Conservation (phyloP, 169 alveolate genomes). For the Plasmodium adleri region DNA sequence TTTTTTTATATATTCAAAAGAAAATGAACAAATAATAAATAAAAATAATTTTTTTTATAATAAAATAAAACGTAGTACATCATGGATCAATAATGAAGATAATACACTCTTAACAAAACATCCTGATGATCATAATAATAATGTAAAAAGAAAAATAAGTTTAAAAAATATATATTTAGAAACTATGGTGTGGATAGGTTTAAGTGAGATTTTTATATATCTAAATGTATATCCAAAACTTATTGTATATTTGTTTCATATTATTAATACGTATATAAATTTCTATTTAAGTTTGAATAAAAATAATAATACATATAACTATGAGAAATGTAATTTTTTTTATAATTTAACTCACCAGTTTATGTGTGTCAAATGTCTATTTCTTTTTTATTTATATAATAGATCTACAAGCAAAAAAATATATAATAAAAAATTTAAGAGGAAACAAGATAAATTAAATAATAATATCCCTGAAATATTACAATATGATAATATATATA, state of each 20-base stretch:
- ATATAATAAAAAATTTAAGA: background rate
- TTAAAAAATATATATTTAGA: conserved; percentile 38
- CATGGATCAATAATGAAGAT: background rate
- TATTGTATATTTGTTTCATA: conserved; percentile 28
- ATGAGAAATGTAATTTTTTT: conserved; percentile 41
- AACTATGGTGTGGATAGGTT: conserved; percentile 50
- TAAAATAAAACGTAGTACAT: background rate
- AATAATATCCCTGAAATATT: background rate
- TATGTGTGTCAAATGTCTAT: conserved; percentile 68
- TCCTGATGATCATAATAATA: background rate
- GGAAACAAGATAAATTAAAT: background rate
- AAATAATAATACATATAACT: conserved; percentile 37
- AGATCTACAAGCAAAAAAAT: conserved; percentile 19
- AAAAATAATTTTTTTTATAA: conserved; percentile 13
- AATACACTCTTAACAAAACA: too few species aligned
- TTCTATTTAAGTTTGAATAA: conserved; percentile 57
- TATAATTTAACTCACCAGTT: conserved; percentile 68
- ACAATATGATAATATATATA: background rate
- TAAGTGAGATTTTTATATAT: conserved; percentile 58
- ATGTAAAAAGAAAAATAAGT: conserved; percentile 15
- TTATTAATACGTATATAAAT: conserved; percentile 48
- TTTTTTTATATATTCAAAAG: conserved; percentile 36
- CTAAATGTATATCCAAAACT: conserved; percentile 44
- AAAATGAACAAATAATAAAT: conserved; percentile 8
- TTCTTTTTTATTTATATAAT: conserved; percentile 59